Conservation (phyloP, 2,329 filamentous ascomycete species). For the Mycosphaerelloides madeirae region DNA sequence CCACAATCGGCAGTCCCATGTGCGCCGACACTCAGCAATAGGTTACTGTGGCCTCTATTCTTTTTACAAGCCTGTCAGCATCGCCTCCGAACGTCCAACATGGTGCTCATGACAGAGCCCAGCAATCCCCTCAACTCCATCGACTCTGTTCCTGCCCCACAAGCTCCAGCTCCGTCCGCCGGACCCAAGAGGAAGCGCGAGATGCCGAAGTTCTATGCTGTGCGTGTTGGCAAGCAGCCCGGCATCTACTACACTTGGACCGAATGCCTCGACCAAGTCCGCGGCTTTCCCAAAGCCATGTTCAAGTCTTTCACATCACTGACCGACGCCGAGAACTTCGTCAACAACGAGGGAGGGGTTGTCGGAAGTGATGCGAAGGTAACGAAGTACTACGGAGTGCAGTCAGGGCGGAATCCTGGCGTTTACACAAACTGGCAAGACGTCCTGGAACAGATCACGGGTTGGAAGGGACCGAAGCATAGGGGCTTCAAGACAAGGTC, state of each 20-base stretch:
- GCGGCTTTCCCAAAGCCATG: constrained; percentile 50
- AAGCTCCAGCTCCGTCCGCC: constrained; percentile 5
- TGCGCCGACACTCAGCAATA: not conserved
- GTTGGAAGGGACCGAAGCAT: constrained; percentile 61
- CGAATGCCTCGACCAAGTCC: constrained; percentile 59
- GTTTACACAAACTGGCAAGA: constrained; percentile 65
- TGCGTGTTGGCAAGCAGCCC: constrained; percentile 55
- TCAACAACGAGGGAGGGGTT: constrained; percentile 51
- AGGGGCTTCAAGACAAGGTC: constrained; percentile 45
- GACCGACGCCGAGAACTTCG: constrained; percentile 74
- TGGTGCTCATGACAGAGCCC: constrained; percentile 28
- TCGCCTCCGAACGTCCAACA: not conserved
- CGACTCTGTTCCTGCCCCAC: constrained; percentile 13
- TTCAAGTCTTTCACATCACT: constrained; percentile 71
- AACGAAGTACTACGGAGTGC: constrained; percentile 57
- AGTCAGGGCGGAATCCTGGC: constrained; percentile 53
- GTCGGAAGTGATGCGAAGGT: constrained; percentile 14
- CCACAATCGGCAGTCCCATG: not conserved
- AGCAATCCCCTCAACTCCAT: constrained; percentile 27
- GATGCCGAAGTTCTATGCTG: constrained; percentile 58
- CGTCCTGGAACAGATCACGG: constrained; percentile 68
- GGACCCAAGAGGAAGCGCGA: constrained; percentile 55
- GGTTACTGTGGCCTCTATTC: constrained; percentile 7
- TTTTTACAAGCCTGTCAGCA: not conserved
- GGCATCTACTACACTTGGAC: constrained; percentile 61